phyloP scores from a whole-genome alignment of 1,139 yeast genomes.

The Hyphopichia pseudoburtonii region DNA sequence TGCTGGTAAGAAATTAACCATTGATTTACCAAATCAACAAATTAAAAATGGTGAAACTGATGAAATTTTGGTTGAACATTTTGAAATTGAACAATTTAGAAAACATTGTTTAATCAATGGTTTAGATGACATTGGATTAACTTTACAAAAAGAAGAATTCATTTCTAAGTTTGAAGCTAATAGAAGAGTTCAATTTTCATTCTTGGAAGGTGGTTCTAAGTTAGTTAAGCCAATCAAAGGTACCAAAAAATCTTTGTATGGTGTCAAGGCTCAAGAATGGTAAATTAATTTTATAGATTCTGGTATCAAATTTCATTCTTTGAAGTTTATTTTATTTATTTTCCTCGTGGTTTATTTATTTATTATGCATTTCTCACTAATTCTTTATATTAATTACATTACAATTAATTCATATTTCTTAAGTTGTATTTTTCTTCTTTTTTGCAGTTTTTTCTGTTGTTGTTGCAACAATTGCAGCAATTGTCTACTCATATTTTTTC shows the following conservation, averaged over 20 bases:
- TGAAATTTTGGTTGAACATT: conserved; percentile 73
- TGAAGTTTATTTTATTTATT: background rate
- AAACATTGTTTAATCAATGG: conserved; percentile 94
- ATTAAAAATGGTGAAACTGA: conserved; percentile 66
- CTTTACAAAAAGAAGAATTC: conserved; percentile 82
- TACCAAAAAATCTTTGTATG: conserved; percentile 66
- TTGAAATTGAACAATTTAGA: conserved; percentile 87
- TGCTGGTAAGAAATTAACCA: conserved; percentile 67
- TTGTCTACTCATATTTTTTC: no score
- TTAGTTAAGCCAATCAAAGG: conserved; percentile 68
- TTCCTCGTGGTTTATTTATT: conserved; percentile 1
- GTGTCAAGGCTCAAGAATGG: conserved; percentile 80
- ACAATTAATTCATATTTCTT: no score
- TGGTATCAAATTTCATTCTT: background rate
- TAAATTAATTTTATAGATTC: conserved; percentile 20
- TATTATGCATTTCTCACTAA: background rate
- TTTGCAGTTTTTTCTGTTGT: no score
- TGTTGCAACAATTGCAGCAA: no score
- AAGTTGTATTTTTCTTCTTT: no score
- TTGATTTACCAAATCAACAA: conserved; percentile 85
- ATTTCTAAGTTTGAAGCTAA: conserved; percentile 70
- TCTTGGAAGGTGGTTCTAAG: conserved; percentile 84
- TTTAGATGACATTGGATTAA: conserved; percentile 93
- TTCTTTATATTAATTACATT: conserved; percentile 30
- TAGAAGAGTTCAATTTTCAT: conserved; percentile 80